Evolutionary conservation across 2,329 filamentous ascomycete genomes (phyloP), one percentile per base, ranked within the genome.

Genomic region (Akanthomyces muscarius): DNA sequence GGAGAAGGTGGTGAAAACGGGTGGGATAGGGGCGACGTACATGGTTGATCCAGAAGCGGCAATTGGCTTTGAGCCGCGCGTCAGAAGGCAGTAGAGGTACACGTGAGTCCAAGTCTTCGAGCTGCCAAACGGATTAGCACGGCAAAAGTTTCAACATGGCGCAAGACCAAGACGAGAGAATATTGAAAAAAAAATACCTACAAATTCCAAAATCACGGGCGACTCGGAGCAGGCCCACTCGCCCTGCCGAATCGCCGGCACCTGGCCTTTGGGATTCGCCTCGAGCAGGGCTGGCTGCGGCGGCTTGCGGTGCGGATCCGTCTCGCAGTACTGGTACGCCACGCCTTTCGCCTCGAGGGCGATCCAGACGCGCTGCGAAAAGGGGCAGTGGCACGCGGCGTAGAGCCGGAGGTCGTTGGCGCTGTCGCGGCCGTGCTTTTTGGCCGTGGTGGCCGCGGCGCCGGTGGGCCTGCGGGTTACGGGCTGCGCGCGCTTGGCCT

Each of bases 331-430:
- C 72, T 96, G 90, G 71, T 96, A 96, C 44, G 84, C 78, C 10
- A 95, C 81, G 21, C 85, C 83, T 73, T 95, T 95, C 69, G 87
- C 81, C 73, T 96, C 91, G 42, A 96, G 81, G 1, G 91, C 89
- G 66, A 96, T 95, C 92, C 92, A 96, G 30, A 95, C 89, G 21
- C 91, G 86, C 72, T 96, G 91, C 1, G 92, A 91, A 72, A 94
- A 95, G 30, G 91, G 91, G 71, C 92, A 96, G 74, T 92, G 95
- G 72, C 90, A 93, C 69, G 89, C 89, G 33, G 90, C 90, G 72
- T 89, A 96, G 2, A 96, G 79, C 74, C 92, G 93, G 56, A 96
- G 75, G 8, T 88, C 84, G 65, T 84, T 79, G 6, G 91, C 89
- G 64, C 84, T 84, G 65, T 84, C 79, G 65, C 85, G 85, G n/a